A percentile compares a stretch with the other conserved stretches of the same genome.
These are phyloP conservation scores for Chlamydomonas schloesseri DNA, from an alignment of 139 green algal species.

Conservation along the genomic window DNA sequence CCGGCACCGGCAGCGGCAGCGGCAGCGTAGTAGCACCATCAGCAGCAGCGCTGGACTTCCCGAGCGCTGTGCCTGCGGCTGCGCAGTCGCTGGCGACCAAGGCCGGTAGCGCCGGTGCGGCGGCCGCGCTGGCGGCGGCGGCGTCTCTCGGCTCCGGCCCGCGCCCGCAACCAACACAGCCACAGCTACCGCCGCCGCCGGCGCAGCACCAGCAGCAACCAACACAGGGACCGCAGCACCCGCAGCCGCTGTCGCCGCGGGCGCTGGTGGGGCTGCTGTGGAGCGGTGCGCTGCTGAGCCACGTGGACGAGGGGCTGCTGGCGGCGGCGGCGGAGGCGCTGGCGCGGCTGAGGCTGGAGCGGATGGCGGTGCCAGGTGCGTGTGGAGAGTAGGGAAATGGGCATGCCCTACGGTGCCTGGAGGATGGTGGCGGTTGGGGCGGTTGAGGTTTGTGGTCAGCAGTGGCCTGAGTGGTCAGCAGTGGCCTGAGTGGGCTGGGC, in stretches of 20 bases:
- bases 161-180: background rate
- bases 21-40: no score
- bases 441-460: no score
- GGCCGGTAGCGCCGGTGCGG: no score
- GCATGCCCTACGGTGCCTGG: no score
- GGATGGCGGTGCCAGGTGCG: background rate
- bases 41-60: no score
- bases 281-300: slow-evolving; percentile 26
- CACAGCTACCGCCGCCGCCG: background rate
- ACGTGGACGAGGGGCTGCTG: slow-evolving; percentile 35
- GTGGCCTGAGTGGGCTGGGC: background rate
- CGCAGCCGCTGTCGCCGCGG: background rate
- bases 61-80: no score
- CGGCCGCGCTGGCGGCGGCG: no score
- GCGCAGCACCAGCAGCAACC: background rate
- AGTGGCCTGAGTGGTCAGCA: background rate
- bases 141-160: no score
- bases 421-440: no score
- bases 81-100: no score
- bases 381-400: no score
- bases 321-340: background rate
- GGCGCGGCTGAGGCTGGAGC: background rate
- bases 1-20: no score
- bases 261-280: slow-evolving; percentile 34
- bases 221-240: background rate